Base-by-base conservation (phyloP, 2,329 filamentous ascomycete genomes). In the Volutella citrinella region DNA sequence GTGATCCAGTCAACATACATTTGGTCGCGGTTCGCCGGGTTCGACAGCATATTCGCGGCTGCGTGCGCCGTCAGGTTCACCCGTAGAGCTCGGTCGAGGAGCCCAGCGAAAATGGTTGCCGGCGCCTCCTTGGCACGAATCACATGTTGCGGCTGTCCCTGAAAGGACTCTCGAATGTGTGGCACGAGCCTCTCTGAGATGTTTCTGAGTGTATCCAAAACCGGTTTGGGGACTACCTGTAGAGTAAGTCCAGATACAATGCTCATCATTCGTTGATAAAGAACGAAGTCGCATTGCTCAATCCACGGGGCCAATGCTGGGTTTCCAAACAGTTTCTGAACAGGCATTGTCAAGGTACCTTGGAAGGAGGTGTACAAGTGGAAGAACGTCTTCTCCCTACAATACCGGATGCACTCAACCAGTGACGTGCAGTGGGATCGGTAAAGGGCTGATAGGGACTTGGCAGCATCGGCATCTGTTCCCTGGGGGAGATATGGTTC, bases 231-330 rank as follows among this genome's bases (percentile, higher is more conserved):
- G 5, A 95, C 84, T 11, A 95, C 90, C 59, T 97, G 90, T 7
- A 96, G 74, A 5, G 88, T 93, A 24, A 97, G 72, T n/a, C 83
- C 81, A 2, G 87, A 85, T 24, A 97, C 80, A 42, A 96, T 94
- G 34, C 84, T 82, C 66, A 96, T 89, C 85, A 97, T 95, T 48
- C 90, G 89, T 60, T 97, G 89, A 58, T 98, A 98, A 66, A 96
- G 86, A 20, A 91, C 75, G 65, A 93, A 94, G 60, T 98, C 93
- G 57, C 88, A 95, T 59, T 95, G 85, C 57, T 93, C 87, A 42
- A 98, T 94, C 93, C 93, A 98, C 2, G 84, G 76, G 4, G 89
- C 87, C 35, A 97, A 69, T 35, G 81, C 82, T 4, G 84, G 80
- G 53, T 95, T 80, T 11, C 82, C 81, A 52, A 98, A 84, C 4